Percentiles rank a stretch among this genome's conserved stretches.
phyloP scores from a whole-genome alignment of 2,329 filamentous ascomycete genomes.

The Phaeosphaeriaceae sp. region DNA sequence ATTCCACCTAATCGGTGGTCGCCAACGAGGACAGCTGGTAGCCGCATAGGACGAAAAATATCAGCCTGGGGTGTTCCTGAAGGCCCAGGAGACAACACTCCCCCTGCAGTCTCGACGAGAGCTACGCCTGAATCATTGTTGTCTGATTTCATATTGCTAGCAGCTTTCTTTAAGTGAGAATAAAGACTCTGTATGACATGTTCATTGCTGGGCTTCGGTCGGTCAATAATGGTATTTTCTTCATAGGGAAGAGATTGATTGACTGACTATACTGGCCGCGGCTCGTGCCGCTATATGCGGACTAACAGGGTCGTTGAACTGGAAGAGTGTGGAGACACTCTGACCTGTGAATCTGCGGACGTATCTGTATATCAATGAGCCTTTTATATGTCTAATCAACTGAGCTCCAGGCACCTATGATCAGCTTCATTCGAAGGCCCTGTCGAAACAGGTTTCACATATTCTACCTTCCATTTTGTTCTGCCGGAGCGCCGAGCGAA shows the following conservation, averaged over 20 bases:
- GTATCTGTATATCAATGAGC: constrained; percentile 58
- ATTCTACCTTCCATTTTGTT: constrained; percentile 58
- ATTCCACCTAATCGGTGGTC: constrained; percentile 81
- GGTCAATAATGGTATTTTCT: constrained; percentile 15
- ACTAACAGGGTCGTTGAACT: constrained; percentile 76
- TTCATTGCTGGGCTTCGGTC: constrained; percentile 30
- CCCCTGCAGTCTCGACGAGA: constrained; percentile 81
- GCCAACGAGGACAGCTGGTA: constrained; percentile 75
- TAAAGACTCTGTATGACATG: constrained; percentile 27
- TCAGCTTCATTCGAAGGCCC: constrained; percentile 74
- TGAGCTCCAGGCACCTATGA: constrained; percentile 58
- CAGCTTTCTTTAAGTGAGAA: constrained; percentile 20
- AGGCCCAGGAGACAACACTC: constrained; percentile 79
- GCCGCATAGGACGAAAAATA: constrained; percentile 74
- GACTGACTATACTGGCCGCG: constrained; percentile 25
- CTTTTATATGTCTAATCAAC: background rate
- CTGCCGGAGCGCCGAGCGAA: constrained; percentile 29
- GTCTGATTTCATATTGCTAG: constrained; percentile 5
- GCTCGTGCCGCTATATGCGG: constrained; percentile 73
- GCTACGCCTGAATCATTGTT: constrained; percentile 45
- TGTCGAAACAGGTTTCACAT: constrained; percentile 83
- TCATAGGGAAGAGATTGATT: background rate
- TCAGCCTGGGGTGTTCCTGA: constrained; percentile 80
- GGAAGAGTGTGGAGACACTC: constrained; percentile 67
- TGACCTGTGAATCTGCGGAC: constrained; percentile 64